Evolutionary conservation across 768 basidiomycete genomes (phyloP), one percentile per base, ranked within the genome.

Genomic region (Mrakia gelida): DNA sequence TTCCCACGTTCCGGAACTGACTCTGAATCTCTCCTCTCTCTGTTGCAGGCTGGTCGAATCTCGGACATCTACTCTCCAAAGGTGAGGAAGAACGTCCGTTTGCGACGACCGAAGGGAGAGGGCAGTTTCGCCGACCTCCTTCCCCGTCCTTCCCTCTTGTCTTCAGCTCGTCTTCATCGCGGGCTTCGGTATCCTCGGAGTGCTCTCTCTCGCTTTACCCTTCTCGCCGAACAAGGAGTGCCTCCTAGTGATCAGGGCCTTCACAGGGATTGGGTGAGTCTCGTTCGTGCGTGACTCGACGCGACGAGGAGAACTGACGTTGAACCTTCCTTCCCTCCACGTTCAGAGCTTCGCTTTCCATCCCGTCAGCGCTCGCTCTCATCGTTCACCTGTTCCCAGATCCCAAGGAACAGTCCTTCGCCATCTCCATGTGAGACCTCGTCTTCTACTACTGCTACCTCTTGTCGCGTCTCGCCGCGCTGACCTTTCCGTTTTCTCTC

Each of bases 171-270:
- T 85, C 54, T 89, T 89, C 80, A 79, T 87, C 34, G 72, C 75
- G 0, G 88, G 89, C 10, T 81, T 87, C 32, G 73, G 81, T 30
- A 79, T 80, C 5, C 83, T 90, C 30, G 87, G 87, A 3, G 62
- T 87, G 43, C 82, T 88, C 45, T 86, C 87, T 16, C 77, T 89
- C 13, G 84, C 84, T 32, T 84, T 84, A n/a, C 88, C 88, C 34
- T 89, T 89, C 79, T 84, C 85, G 38, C 74, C 75, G 10, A 83
- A 85, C 80, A 86, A 88, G 80, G 86, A 89, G 68, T 84, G 83
- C 0, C 83, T 90, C 67, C 84, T 89, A 43, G 84, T 88, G 65
- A 81, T 90, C 0, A 85, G 89, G 80, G 89, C 87, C 2, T 73
- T 90, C 7, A 87, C 84, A 79, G 89, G 89, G 18, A 79, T 84